Percentiles rank a stretch among this genome's conserved stretches.
These are phyloP conservation scores for Acanthamoeba healyi DNA, from an alignment of 208 protist species.

Conservation along the genomic window DNA sequence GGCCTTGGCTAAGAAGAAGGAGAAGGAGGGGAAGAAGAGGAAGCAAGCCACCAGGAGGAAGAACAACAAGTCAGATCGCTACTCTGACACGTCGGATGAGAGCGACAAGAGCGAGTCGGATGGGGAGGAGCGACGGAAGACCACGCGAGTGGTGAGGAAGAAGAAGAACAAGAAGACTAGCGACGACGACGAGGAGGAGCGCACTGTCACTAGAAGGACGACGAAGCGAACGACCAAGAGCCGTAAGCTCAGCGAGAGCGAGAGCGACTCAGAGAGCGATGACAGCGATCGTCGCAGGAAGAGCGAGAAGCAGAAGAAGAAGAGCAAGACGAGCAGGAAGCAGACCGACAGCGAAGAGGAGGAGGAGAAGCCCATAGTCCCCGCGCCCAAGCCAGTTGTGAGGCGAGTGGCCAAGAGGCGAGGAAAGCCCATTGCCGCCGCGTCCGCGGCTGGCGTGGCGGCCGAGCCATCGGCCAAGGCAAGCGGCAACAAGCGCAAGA, in stretches of 20 bases:
- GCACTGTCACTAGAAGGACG: neutral
- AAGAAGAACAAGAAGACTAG: neutral
- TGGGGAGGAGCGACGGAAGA: neutral
- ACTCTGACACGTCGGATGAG: neutral
- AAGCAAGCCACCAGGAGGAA: neutral
- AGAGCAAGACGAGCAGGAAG: neutral
- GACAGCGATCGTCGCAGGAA: neutral
- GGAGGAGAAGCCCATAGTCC: neutral
- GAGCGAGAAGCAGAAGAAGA: neutral
- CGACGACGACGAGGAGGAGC: neutral
- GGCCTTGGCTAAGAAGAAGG: neutral
- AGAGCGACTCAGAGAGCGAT: neutral
- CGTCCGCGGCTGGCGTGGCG: neutral
- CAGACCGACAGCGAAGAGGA: neutral
- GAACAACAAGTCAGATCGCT: neutral
- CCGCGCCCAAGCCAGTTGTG: neutral
- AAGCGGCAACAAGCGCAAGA: neutral
- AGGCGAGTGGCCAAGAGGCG: slow-evolving; percentile 39
- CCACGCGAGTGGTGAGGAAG: neutral
- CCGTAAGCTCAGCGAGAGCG: neutral
- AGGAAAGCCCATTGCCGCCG: neutral
- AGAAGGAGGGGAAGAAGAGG: neutral
- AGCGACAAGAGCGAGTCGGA: neutral
- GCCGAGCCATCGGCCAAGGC: neutral
- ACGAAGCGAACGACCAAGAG: neutral